Conservation (phyloP, 495 filamentous ascomycete genomes). For the Penicillium canariense region DNA sequence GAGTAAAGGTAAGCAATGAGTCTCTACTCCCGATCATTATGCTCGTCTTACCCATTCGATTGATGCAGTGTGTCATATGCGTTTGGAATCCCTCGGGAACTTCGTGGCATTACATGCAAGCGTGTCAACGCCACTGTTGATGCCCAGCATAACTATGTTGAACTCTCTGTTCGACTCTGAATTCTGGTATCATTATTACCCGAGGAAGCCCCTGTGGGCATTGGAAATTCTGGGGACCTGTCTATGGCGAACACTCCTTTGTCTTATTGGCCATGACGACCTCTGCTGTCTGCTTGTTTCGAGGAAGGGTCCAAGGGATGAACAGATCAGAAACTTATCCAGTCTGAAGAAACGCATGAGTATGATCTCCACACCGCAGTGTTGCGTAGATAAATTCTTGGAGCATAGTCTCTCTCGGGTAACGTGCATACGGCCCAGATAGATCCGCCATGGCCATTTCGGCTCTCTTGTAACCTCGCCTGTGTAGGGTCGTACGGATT, state of each 20-base stretch:
- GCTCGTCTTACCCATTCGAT: background rate
- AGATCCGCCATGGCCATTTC: no score
- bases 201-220: background rate
- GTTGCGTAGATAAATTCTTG: no score
- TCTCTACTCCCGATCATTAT: background rate
- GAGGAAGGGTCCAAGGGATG: no score
- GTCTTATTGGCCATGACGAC: background rate
- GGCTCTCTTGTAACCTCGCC: no score
- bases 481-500: no score
- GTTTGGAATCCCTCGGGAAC: background rate
- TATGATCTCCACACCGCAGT: no score
- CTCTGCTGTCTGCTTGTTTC: background rate
- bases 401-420: no score
- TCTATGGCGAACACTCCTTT: conserved; percentile 5
- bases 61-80: background rate
- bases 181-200: no score
- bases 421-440: no score
- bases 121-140: background rate
- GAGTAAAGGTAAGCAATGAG: conserved; percentile 21
- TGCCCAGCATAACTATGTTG: no score
- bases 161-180: background rate
- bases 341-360: no score
- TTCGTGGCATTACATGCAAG: background rate
- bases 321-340: no score
- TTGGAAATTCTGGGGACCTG: background rate